Evolutionary conservation across 139 green algal genomes (phyloP).

Genomic region (Spirogloea muscicola): DNA sequence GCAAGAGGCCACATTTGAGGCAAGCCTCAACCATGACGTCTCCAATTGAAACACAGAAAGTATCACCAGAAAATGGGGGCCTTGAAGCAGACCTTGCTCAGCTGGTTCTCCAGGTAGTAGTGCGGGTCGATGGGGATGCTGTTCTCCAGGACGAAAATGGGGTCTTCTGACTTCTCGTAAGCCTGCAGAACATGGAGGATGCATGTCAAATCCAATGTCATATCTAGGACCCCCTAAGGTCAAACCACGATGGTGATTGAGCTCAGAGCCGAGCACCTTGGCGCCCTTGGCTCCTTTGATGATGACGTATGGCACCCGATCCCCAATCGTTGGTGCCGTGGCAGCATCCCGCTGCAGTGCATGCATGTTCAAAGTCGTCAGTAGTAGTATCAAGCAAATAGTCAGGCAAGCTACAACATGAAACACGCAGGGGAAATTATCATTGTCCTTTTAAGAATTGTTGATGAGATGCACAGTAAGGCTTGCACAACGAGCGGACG

Average conservation of each 20-base stretch:
- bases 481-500: background rate
- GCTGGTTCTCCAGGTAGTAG: constrained; percentile 97
- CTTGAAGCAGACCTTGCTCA: constrained; percentile 45
- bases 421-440: constrained; percentile 7
- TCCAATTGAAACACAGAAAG: background rate
- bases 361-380: background rate
- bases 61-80: background rate
- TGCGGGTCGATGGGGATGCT: constrained; percentile 93
- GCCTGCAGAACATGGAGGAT: constrained; percentile 35
- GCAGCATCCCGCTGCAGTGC: constrained; percentile 71
- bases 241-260: background rate
- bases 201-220: background rate
- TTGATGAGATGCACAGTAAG: background rate
- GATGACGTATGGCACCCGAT: constrained; percentile 96
- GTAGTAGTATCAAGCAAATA: background rate
- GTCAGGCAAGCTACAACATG: background rate
- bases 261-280: constrained; percentile 52
- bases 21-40: background rate
- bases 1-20: background rate
- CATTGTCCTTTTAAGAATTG: background rate
- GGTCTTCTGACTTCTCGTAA: constrained; percentile 97
- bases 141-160: constrained; percentile 93
- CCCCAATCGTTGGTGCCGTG: constrained; percentile 84
- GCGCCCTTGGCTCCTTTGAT: constrained; percentile 88
- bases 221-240: background rate